phyloP scores from a whole-genome alignment of 345 rosid genomes.

The Hypericum perforatum region DNA sequence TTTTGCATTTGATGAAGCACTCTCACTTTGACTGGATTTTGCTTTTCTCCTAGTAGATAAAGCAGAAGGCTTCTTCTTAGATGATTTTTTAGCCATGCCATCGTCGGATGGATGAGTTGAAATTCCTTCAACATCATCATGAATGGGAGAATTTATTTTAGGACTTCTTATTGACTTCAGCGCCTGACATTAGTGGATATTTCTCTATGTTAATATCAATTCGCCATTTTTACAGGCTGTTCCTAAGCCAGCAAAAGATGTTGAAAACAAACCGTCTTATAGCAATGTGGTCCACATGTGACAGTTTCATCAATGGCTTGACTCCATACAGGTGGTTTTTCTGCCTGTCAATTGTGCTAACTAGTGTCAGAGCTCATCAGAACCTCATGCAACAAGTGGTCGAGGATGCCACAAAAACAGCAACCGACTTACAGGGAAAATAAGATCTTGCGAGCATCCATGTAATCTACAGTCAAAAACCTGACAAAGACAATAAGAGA shows the following conservation, averaged over 20 bases:
- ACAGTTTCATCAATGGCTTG: constrained; percentile 50
- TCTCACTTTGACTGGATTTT: constrained; percentile 72
- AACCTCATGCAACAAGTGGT: constrained; percentile 14
- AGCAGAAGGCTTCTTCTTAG: constrained; percentile 47
- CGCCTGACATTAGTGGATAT: constrained; percentile 32
- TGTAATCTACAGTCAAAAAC: constrained; percentile 98
- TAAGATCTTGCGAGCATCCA: constrained; percentile 98
- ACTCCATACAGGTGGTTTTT: constrained; percentile 65
- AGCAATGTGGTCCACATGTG: constrained; percentile 77
- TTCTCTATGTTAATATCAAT: constrained; percentile 10
- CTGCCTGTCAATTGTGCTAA: constrained; percentile 44
- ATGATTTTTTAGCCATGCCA: constrained; percentile 28
- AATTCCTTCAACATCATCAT: constrained; percentile 40
- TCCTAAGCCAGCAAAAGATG: constrained; percentile 4
- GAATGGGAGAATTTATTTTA: constrained; percentile 21
- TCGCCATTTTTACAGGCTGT: constrained; percentile 8
- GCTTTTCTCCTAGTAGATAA: constrained; percentile 35
- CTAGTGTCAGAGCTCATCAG: constrained; percentile 18
- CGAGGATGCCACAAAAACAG: constrained; percentile 11
- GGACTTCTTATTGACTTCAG: constrained; percentile 44
- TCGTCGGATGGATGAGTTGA: constrained; percentile 46
- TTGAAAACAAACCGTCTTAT: constrained; percentile 41
- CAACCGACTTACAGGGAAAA: constrained; percentile 69
- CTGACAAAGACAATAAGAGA: constrained; percentile 32
- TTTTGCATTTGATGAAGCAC: constrained; percentile 90